phyloP scores from a whole-genome alignment of 768 basidiomycete species.

The Trametes cinnabarina region DNA sequence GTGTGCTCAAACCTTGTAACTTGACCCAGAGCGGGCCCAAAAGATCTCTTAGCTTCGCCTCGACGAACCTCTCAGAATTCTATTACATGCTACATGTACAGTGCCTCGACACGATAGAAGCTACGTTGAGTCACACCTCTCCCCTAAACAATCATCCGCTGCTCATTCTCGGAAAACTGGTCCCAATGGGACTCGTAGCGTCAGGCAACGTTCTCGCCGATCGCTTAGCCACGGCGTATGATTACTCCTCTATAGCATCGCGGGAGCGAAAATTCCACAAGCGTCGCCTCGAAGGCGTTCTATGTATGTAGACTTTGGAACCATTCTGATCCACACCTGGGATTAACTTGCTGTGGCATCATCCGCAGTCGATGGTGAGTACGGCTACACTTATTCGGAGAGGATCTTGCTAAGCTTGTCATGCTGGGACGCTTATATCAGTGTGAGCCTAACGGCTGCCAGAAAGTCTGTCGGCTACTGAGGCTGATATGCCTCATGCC shows the following conservation, averaged over 20 bases:
- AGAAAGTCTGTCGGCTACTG: constrained; percentile 14
- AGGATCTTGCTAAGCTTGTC: neutral
- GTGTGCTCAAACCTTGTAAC: neutral
- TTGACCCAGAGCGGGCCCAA: constrained; percentile 3
- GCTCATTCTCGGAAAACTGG: neutral
- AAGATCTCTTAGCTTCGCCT: constrained; percentile 4
- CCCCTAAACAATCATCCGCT: neutral
- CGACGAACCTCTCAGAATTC: constrained; percentile 6
- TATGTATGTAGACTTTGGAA: neutral
- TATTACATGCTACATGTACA: constrained; percentile 10
- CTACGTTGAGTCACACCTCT: constrained; percentile 2
- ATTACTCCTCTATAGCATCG: constrained; percentile 11
- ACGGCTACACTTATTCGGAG: neutral
- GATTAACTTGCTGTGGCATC: neutral
- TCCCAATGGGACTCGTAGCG: neutral
- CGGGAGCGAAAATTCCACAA: constrained; percentile 10
- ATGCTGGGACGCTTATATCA: neutral
- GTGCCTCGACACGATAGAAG: neutral
- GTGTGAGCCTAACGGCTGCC: constrained; percentile 6
- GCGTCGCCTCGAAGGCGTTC: neutral
- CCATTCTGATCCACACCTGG: neutral
- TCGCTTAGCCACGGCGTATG: constrained; percentile 2
- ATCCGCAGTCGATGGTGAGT: neutral
- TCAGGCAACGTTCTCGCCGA: constrained; percentile 1
- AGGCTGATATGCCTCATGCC: neutral